These are phyloP conservation scores for Pyrenophora graminea DNA, from an alignment of 2,329 filamentous ascomycete genomes.

Conservation along the genomic window DNA sequence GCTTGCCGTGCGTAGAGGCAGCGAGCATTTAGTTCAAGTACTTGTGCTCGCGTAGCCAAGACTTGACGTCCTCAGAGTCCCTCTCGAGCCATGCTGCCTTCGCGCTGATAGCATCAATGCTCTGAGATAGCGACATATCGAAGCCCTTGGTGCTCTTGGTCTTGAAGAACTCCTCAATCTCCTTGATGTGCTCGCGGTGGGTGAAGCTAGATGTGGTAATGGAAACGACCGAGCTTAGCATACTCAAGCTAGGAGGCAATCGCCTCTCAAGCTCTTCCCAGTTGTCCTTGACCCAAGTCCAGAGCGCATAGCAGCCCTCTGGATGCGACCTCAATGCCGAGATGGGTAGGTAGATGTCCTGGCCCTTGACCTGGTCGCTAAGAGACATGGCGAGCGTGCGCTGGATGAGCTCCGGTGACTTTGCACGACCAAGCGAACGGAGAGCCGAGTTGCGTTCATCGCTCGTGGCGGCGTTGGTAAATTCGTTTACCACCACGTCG, in stretches of 20 bases:
- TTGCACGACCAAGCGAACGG: constrained; percentile 77
- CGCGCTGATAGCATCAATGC: constrained; percentile 78
- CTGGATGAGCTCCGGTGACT: constrained; percentile 78
- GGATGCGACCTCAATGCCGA: constrained; percentile 76
- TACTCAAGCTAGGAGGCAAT: constrained; percentile 81
- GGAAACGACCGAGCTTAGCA: constrained; percentile 82
- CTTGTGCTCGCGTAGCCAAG: constrained; percentile 70
- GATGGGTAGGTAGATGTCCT: constrained; percentile 91
- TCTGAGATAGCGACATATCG: constrained; percentile 87
- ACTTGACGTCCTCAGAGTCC: constrained; percentile 75
- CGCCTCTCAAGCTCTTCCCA: constrained; percentile 84
- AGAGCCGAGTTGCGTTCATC: constrained; percentile 93
- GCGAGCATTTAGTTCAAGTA: constrained; percentile 53
- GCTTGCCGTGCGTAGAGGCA: neutral
- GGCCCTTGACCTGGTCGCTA: constrained; percentile 83
- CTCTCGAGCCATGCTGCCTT: constrained; percentile 82
- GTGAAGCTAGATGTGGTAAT: constrained; percentile 84
- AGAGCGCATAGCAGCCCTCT: constrained; percentile 79
- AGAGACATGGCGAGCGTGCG: constrained; percentile 76
- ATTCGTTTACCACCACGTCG: constrained; percentile 74
- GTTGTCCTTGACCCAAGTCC: constrained; percentile 80
- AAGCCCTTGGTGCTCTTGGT: constrained; percentile 84
- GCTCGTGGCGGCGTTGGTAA: constrained; percentile 72
- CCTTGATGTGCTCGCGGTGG: constrained; percentile 71
- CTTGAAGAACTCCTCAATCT: constrained; percentile 80